Evolutionary conservation across 73 alveolate genomes (phyloP).

Genomic region (Blepharisma stoltei): DNA sequence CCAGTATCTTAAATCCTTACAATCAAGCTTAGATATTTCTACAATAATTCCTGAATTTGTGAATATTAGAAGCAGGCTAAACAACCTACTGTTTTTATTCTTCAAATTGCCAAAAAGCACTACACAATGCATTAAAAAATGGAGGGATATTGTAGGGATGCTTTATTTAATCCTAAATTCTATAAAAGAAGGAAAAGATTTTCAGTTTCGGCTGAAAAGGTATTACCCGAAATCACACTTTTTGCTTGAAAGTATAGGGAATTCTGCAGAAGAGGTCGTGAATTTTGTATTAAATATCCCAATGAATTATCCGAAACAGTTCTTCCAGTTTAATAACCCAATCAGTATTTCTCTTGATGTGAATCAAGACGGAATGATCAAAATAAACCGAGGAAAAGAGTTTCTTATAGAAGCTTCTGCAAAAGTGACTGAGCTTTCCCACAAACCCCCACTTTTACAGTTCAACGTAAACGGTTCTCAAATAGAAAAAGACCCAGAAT

Average conservation of each 20-base stretch:
- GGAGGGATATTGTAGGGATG: slow-evolving; percentile 18
- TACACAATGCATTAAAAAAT: background rate
- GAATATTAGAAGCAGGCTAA: background rate
- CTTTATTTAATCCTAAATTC: background rate
- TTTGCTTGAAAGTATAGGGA: background rate
- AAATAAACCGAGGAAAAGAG: background rate
- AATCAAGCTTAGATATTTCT: background rate
- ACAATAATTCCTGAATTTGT: background rate
- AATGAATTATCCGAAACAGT: background rate
- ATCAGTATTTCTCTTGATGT: background rate
- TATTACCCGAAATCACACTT: background rate
- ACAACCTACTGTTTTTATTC: background rate
- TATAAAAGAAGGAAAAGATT: background rate
- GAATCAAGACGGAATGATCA: background rate
- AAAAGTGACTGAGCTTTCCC: background rate
- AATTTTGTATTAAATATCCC: background rate
- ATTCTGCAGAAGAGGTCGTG: background rate
- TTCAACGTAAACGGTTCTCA: background rate
- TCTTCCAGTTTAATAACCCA: background rate
- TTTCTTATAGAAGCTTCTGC: slow-evolving; percentile 17
- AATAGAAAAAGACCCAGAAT: background rate
- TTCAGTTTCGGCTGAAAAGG: background rate
- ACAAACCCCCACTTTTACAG: background rate
- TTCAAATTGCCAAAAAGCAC: background rate
- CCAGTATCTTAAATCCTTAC: background rate